Base-by-base conservation (phyloP, 2,329 filamentous ascomycete genomes). In the Alternaria arbusti region DNA sequence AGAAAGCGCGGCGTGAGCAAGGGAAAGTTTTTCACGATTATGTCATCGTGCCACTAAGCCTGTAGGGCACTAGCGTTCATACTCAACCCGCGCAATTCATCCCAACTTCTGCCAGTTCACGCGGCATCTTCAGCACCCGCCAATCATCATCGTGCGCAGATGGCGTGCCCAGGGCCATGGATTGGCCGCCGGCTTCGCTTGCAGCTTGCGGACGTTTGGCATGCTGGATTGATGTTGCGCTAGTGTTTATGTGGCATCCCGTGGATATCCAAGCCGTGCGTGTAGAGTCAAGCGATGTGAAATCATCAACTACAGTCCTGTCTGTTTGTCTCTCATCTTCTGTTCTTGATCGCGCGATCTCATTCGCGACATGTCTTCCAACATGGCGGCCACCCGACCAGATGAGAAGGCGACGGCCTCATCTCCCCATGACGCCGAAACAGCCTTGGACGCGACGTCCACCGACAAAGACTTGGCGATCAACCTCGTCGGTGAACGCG, bases 401-500 rank as follows among this genome's bases (percentile, higher is more conserved):
- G 32, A 66, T 15, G 67, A 74, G 61, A 75, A 73, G 45, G 57
- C 51, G 22, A 26, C 47, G 28, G 46, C 57, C 25, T 67, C 64
- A 60, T 66, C 36, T 51, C 57, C 28, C 22, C 52, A 63, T 17
- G 66, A 73, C 36, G 49, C 61, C 15, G 67, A 67, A 23, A 70
- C 67, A 36, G 67, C 63, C 57, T 55, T 69, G 17, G 70, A 63
- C 47, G 64, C 67, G 1, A 40, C 70, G 5, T 71, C 71, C n/a
- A 57, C 74, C 11, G 82, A 83, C 22, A 86, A 86, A 64, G 87
- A 89, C 74, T 82, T 86, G 17, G 87, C 87, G 3, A 81, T 89
- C 57, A 84, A 83, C 9, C 83, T 91, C 61, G 88, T 90, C 3
- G 87, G 88, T 23, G 86, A 89, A 63, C 81, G 84, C 67, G 80